Percentiles rank a stretch among this genome's conserved stretches.
phyloP scores from a whole-genome alignment of 441 rosid genomes.

The Adansonia gregorii region DNA sequence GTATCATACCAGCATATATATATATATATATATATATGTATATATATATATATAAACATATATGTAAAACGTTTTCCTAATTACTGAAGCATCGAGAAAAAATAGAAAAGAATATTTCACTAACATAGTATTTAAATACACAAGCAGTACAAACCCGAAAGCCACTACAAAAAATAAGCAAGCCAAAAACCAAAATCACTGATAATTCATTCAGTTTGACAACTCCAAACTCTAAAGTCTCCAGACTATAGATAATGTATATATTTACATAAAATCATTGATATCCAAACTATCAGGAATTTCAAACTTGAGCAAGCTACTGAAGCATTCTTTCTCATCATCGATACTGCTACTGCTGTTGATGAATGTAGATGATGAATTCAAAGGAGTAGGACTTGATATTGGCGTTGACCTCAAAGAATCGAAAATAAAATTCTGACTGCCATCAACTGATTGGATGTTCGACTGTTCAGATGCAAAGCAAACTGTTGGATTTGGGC shows the following conservation, averaged over 20 bases:
- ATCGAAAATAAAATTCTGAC: conserved; percentile 51
- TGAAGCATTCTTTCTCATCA: conserved; percentile 72
- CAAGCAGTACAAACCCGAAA: not conserved
- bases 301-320: conserved; percentile 70
- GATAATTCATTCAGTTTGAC: not conserved
- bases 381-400: conserved; percentile 54
- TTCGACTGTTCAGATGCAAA: conserved; percentile 33
- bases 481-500: conserved; percentile 27
- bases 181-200: conserved; percentile 8
- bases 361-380: conserved; percentile 51
- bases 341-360: conserved; percentile 47
- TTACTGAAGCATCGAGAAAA: too few species aligned
- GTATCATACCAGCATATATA: too few species aligned
- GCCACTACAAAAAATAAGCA: not conserved
- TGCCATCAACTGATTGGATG: conserved; percentile 32
- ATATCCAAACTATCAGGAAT: conserved; percentile 70
- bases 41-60: too few species aligned
- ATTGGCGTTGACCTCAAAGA: conserved; percentile 57
- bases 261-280: conserved; percentile 59
- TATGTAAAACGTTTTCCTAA: too few species aligned
- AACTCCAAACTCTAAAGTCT: not conserved
- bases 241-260: not conserved
- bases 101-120: too few species aligned
- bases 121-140: too few species aligned
- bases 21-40: too few species aligned